phyloP scores from a whole-genome alignment of 2,329 filamentous ascomycete species.

The Fusarium continuum region DNA sequence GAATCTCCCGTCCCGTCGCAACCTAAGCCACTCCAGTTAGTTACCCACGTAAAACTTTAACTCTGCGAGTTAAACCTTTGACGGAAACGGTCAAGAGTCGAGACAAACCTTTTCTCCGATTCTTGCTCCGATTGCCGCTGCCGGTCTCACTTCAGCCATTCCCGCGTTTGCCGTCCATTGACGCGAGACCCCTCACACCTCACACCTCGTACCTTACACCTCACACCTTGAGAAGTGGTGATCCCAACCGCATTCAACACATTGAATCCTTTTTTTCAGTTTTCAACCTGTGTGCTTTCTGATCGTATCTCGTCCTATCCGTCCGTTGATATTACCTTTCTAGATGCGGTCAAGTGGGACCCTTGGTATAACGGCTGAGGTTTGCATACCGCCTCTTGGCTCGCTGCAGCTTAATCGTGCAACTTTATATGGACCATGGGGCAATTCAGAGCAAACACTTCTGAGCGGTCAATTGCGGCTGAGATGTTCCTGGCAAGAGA shows the following conservation, averaged over 20 bases:
- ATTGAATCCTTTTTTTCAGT: background rate
- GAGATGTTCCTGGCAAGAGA: background rate
- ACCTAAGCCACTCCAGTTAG: constrained; percentile 3
- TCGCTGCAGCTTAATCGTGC: constrained; percentile 25
- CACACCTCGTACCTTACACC: constrained; percentile 7
- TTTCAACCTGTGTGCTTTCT: background rate
- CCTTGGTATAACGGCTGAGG: constrained; percentile 19
- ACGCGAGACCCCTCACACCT: constrained; percentile 3
- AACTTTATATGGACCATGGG: background rate
- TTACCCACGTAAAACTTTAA: constrained; percentile 13
- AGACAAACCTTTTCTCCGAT: background rate
- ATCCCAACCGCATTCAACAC: constrained; percentile 4
- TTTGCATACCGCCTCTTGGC: constrained; percentile 35
- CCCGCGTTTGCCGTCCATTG: constrained; percentile 25
- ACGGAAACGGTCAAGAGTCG: constrained; percentile 27
- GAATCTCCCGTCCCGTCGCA: constrained; percentile 9
- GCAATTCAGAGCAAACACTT: constrained; percentile 12
- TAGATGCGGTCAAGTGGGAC: constrained; percentile 31
- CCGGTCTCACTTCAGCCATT: constrained; percentile 29
- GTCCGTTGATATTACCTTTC: background rate
- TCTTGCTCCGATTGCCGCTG: background rate
- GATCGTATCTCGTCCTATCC: background rate
- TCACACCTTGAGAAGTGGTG: too few relatives aligned
- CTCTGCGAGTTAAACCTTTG: constrained; percentile 6
- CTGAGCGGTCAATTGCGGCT: constrained; percentile 14